Evolutionary conservation across 192 early-diverging fungal genomes (phyloP).

Genomic region (Nowakowskiella sp.): DNA sequence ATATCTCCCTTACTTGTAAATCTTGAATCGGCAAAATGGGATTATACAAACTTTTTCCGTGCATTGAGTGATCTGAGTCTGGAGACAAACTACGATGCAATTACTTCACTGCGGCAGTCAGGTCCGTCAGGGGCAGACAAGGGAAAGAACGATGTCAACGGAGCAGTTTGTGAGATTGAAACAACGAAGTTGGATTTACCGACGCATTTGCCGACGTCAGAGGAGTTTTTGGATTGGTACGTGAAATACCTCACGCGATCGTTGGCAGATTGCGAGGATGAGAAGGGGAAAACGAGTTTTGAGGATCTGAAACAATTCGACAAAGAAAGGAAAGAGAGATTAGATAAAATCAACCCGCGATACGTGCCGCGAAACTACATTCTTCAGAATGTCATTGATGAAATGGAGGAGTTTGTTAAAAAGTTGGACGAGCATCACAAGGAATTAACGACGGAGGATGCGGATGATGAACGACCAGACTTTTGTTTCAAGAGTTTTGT

Average conservation of each 20-base stretch:
- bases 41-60: neutral
- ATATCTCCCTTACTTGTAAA: too few species aligned
- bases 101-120: too few species aligned
- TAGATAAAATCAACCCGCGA: conserved; percentile 66
- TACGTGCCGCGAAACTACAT: conserved; percentile 77
- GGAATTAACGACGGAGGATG: neutral
- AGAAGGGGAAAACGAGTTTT: too few species aligned
- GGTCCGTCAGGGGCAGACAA: too few species aligned
- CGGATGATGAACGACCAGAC: neutral
- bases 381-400: conserved; percentile 51
- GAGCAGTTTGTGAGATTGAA: conserved; percentile 4
- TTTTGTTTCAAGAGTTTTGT: too few species aligned
- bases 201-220: conserved; percentile 17
- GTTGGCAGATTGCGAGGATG: conserved; percentile 20
- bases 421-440: conserved; percentile 16
- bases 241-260: conserved; percentile 52
- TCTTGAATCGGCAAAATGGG: too few species aligned
- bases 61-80: conserved; percentile 7
- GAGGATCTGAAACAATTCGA: conserved; percentile 13
- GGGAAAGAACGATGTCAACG: conserved; percentile 17
- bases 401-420: conserved; percentile 17
- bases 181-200: conserved; percentile 22
- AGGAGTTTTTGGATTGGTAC: conserved; percentile 43
- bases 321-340: conserved; percentile 31
- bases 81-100: conserved; percentile 1